phyloP scores from a whole-genome alignment of 2,329 filamentous ascomycete species.

The Ophiostoma montium region DNA sequence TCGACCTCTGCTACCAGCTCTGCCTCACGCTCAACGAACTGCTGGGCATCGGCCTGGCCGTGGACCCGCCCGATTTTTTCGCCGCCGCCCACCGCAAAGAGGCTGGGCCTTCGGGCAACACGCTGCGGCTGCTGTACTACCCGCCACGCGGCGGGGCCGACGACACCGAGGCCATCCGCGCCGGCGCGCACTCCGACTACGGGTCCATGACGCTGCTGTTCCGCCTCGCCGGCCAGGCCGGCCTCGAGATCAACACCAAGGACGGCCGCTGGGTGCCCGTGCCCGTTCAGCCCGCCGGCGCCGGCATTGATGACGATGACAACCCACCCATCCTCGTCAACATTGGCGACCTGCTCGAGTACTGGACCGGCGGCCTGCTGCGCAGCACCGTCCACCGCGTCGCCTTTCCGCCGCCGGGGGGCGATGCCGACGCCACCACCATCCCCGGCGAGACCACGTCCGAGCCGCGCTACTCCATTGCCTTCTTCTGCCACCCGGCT shows the following conservation, averaged over 20 bases:
- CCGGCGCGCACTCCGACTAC: slow-evolving; percentile 88
- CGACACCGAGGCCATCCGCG: slow-evolving; percentile 53
- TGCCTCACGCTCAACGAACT: slow-evolving; percentile 61
- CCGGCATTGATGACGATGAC: slow-evolving; percentile 33
- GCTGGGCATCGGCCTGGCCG: slow-evolving; percentile 61
- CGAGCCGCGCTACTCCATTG: slow-evolving; percentile 49
- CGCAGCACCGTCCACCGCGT: slow-evolving; percentile 84
- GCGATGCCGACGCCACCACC: slow-evolving; percentile 9
- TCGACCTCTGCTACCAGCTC: slow-evolving; percentile 54
- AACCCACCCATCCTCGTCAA: slow-evolving; percentile 70
- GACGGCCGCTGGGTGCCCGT: slow-evolving; percentile 45
- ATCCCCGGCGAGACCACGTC: slow-evolving; percentile 31
- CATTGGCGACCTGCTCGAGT: slow-evolving; percentile 55
- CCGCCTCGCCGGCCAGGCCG: slow-evolving; percentile 70
- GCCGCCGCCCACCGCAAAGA: slow-evolving; percentile 32
- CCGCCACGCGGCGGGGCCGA: slow-evolving; percentile 33
- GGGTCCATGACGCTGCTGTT: slow-evolving; percentile 63
- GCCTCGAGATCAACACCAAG: slow-evolving; percentile 64
- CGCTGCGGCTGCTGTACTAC: slow-evolving; percentile 60
- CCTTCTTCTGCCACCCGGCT: slow-evolving; percentile 54
- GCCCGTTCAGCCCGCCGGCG: slow-evolving; percentile 49
- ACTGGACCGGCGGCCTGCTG: slow-evolving; percentile 83
- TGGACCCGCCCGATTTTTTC: slow-evolving; percentile 39
- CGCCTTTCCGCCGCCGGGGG: slow-evolving; percentile 44
- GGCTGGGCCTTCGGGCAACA: slow-evolving; percentile 37